Evolutionary conservation across 2,329 filamentous ascomycete species (phyloP), one percentile per base, ranked within the genome.

Genomic region (Cladophialophora immunda): DNA sequence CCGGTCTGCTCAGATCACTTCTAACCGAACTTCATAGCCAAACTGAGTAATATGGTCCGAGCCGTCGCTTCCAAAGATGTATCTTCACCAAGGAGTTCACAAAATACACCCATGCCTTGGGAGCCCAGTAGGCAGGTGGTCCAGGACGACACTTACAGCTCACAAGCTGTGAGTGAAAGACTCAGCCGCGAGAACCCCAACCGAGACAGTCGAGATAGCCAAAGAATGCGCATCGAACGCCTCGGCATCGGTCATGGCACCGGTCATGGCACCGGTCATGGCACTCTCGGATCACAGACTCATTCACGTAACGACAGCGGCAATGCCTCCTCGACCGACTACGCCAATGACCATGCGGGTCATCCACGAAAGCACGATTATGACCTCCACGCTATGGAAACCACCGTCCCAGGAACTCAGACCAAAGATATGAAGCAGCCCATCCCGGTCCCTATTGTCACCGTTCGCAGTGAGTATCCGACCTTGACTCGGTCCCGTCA

Each of bases 301-400:
- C 93, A 97, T 79, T 84, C 83, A 66, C 88, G 94, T 55, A 94
- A 90, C 73, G 92, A 93, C 72, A 97, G 93, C 73, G 90, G 89
- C 70, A 83, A 81, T 61, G 85, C 89, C 9, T 95, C 93, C 0
- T 93, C 92, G 1, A 88, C 86, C 25, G 93, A 94, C 54, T 97
- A 96, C 75, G 36, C 64, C 41, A 66, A 73, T 30, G 71, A 70
- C 50, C 89, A 92, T 73, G 87, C 86, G 6, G 87, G 87, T 41
- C 82, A 82, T 29, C 85, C 58, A 15, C 88, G 94, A 73, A 90
- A 91, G 63, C 93, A 97, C 76, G 94, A 98, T 76, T 98, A 97
- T 75, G 95, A 98, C 76, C 88, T 97, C 17, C 94, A 98, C 78
- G 93, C 94, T 3, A 97, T 97, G 92, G 94, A 97, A 78, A 92